Base-by-base conservation (phyloP, 345 rosid genomes). In the Mercurialis annua region DNA sequence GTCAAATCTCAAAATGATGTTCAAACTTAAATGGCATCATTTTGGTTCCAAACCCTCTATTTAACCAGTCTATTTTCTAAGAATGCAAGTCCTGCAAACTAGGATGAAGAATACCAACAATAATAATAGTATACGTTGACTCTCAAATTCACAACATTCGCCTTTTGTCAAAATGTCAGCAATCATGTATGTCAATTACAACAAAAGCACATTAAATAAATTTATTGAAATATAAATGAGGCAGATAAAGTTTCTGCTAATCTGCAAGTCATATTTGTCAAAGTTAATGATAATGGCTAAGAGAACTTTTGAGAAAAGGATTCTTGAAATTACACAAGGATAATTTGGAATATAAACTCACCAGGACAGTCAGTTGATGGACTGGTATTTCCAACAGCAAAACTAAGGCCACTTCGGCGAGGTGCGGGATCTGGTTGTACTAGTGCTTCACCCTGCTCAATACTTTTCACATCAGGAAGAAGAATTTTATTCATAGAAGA, bases 341-440 rank as follows among this genome's bases (percentile, higher is more conserved):
- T 5, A 15, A 44, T 7, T 2, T 23, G 10, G 8, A 16, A 60
- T 16, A 2, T 23, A 64, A 77, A 62, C 89, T 81, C 77, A 92
- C 97, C 80, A 26, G 83, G 71, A 71, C 21, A 65, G 58, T 62
- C 69, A 26, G 61, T 51, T 26, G 79, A 69, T 55, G 74, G 62
- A 69, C 58, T 70, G 61, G 48, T 74, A 66, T 77, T 76, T 61
- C 96, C 92, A 42, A 89, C 72, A 63, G 97, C 97, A 64, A 86
- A 81, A 76, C 85, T 84, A 63, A 93, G 96, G 77, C 96, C 97
- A 63, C 96, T 89, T 53, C 67, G 84, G 51, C 63, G 78, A 72
- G 85, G 77, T 74, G 86, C 60, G 62, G 61, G 61, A 75, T 75
- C 43, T 24, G 76, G 61, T 64, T 69, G 65, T 9, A 64, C 30